phyloP scores from a whole-genome alignment of 1,284 basidiomycete species.

The Ceratobasidium sp. region DNA sequence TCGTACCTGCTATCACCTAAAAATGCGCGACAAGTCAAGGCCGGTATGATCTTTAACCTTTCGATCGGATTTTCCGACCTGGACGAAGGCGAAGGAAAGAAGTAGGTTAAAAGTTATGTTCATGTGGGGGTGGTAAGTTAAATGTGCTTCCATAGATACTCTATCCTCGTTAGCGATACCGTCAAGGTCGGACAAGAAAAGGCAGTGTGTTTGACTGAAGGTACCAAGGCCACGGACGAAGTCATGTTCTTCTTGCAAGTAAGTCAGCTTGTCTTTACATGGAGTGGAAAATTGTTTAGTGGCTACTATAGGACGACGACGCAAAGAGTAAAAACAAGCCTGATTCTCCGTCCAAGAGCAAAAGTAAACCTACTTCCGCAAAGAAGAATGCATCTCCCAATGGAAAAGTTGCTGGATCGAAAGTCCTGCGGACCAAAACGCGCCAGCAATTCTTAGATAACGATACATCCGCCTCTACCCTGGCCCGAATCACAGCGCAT shows the following conservation, averaged over 20 bases:
- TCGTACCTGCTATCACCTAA: slow-evolving; percentile 84
- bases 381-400: slow-evolving; percentile 56
- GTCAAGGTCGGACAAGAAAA: slow-evolving; percentile 77
- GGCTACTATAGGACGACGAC: slow-evolving; percentile 40
- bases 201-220: slow-evolving; percentile 80
- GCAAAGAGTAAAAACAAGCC: slow-evolving; percentile 58
- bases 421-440: slow-evolving; percentile 84
- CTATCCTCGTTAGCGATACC: slow-evolving; percentile 90
- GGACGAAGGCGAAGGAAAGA: slow-evolving; percentile 75
- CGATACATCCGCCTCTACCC: slow-evolving; percentile 74
- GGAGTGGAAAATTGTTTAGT: slow-evolving; percentile 4
- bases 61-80: slow-evolving; percentile 86
- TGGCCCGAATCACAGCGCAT: slow-evolving; percentile 82
- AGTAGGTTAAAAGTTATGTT: slow-evolving; percentile 55
- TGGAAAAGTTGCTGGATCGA: slow-evolving; percentile 75
- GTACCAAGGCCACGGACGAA: slow-evolving; percentile 82
- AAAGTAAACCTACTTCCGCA: slow-evolving; percentile 55
- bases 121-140: not conserved
- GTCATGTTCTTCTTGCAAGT: slow-evolving; percentile 80
- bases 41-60: slow-evolving; percentile 88
- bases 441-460: slow-evolving; percentile 63
- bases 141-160: slow-evolving; percentile 66
- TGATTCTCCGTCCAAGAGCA: slow-evolving; percentile 46
- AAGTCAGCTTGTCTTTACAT: not conserved
- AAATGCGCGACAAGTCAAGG: slow-evolving; percentile 72